A percentile compares a stretch with the other conserved stretches of the same genome.
Conservation (phyloP, 1,284 basidiomycete genomes). For the Bondarzewia mesenterica region DNA sequence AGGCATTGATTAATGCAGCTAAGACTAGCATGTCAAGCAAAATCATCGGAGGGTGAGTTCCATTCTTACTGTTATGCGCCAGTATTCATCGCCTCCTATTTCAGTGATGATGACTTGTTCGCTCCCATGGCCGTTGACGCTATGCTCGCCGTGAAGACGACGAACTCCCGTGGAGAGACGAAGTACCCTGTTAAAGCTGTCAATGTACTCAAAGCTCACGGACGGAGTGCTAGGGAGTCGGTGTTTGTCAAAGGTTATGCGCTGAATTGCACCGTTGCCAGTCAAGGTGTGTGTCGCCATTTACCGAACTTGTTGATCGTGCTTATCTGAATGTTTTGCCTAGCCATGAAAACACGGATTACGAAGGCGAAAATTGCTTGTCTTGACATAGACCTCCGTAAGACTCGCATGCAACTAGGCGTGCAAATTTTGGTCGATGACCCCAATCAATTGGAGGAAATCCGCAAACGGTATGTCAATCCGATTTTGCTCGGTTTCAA, state of each 20-base stretch:
- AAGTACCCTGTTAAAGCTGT: conserved; percentile 99
- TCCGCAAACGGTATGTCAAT: conserved; percentile 70
- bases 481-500: too few species aligned
- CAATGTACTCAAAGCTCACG: conserved; percentile 98
- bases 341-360: conserved; percentile 97
- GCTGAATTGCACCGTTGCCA: conserved; percentile 97
- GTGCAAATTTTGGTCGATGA: conserved; percentile 98
- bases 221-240: conserved; percentile 92
- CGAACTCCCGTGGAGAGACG: conserved; percentile 91
- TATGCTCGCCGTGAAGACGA: conserved; percentile 95
- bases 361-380: conserved; percentile 95
- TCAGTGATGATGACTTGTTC: conserved; percentile 95
- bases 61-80: conserved; percentile 5
- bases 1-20: conserved; percentile 92
- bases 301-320: conserved; percentile 3
- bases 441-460: conserved; percentile 94
- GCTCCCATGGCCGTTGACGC: conserved; percentile 98
- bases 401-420: conserved; percentile 96
- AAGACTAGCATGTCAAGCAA: conserved; percentile 99
- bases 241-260: conserved; percentile 96
- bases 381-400: conserved; percentile 97
- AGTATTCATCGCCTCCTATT: conserved; percentile 3
- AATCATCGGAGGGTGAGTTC: conserved; percentile 87
- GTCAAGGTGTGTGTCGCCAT: conserved; percentile 65
- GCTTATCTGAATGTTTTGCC: not conserved